Base-by-base conservation (phyloP, 257 asterid species). In the Avicennia marina region DNA sequence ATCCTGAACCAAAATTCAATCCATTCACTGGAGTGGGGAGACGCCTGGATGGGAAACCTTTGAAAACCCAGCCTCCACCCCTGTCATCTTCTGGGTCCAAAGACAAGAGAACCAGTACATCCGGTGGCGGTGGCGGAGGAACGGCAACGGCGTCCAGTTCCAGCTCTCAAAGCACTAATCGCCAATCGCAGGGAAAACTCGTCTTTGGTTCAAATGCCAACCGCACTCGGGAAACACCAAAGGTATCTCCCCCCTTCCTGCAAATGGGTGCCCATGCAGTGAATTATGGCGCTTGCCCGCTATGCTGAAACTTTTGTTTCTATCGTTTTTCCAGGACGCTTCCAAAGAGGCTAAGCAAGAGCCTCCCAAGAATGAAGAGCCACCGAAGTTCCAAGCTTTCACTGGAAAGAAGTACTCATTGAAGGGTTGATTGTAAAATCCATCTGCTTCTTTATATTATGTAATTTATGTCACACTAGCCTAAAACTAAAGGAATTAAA, bases 111-210 rank as follows among this genome's bases (percentile, higher is more conserved):
- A 65, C 80, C 21, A 72, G 52, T 53, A 59, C 13, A 43, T 34
- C 90, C 18, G 58, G 50, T 62, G 74, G 65, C 22, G 76, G 29
- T 44, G n/a, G n/a, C n/a, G n/a, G n/a, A n/a, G n/a, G 77, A 19
- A 53, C 68, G 11, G 65, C 88, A 65, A 58, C 86, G 4, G 74
- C 85, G 38, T 80, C 81, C 8, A 74, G 82, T 67, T 68, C 95
- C 27, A 75, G 81, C 67, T 66, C 96, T 21, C 96, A 84, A 56
- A 74, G 76, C 60, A 29, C 82, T 36, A 81, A 60, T 60, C 85
- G 83, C 33, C 97, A 90, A 59, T 72, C 94, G 41, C 96, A 81
- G 51, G 99, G 99, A 33, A 93, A 93, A 76, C 96, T 93, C 4
- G 96, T 93, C 12, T 93, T 93, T 36, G 97, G 97, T 53, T 80